Evolutionary conservation across 2,329 filamentous ascomycete species (phyloP), one percentile per base, ranked within the genome.

Genomic region (Ceratocystis cubensis): DNA sequence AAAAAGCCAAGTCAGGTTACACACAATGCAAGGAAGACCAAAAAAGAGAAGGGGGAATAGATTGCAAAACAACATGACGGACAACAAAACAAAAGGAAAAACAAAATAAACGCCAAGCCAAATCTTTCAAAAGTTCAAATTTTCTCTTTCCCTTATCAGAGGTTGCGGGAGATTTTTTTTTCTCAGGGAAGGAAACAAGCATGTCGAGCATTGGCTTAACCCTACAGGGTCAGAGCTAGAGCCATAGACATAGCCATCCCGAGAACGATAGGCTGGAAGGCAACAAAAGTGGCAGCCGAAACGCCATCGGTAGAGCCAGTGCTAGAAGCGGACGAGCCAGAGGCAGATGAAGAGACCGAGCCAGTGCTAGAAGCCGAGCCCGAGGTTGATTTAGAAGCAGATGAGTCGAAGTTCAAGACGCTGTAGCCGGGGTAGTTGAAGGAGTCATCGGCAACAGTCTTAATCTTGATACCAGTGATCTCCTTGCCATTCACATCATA

Each of bases 351-450:
- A 7, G 62, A 48, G 7, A 56, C 30, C 10, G 62, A 56, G n/a
- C 56, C 61, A 20, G 56, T 50, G 17, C 66, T 63, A 17, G 62
- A 59, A 37, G 67, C 65, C 22, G 64, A 45, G 22, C 57, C 45
- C 13, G 64, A 65, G 30, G 56, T 22, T 7, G 63, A 65, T 30
- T 48, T 41, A 44, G 63, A 63, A n/a, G 65, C 65, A 41, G 66
- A 65, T 8, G 68, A 50, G 41, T 67, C 66, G 22, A 70, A 63
- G 2, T 70, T 69, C 64, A 73, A 72, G 17, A 71, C 72, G 73
- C 80, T 80, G 71, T 73, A 77, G 71, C 79, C 79, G 13, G 76
- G 74, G 70, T 73, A 73, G 75, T 82, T 82, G 71, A 75, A 75
- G 66, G 77, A 73, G 67, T 80, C 74, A 48, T 78, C 74, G n/a